These are phyloP conservation scores for Aurinia saxatilis DNA, from an alignment of 345 rosid genomes.

Conservation along the genomic window DNA sequence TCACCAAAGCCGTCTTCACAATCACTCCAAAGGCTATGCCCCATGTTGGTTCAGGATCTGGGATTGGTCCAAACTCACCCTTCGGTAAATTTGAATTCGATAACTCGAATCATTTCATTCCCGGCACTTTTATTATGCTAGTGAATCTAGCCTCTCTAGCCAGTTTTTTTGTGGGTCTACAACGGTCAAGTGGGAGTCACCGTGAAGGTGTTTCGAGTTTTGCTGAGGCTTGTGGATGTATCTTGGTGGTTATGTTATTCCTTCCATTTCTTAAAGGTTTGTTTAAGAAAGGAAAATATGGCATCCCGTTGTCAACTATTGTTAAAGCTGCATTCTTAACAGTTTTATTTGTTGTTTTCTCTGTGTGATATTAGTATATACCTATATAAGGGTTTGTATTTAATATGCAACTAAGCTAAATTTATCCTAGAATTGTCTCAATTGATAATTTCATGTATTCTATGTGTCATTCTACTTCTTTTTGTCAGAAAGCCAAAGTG, in stretches of 20 bases:
- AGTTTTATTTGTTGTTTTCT: constrained; percentile 18
- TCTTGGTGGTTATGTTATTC: constrained; percentile 37
- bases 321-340: constrained; percentile 38
- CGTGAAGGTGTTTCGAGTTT: constrained; percentile 22
- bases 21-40: no score
- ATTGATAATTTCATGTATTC: neutral
- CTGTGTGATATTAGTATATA: neutral
- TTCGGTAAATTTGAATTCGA: constrained; percentile 37
- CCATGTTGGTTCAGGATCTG: no score
- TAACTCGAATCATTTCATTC: constrained; percentile 38
- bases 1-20: no score
- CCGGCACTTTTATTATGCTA: constrained; percentile 45
- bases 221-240: constrained; percentile 34
- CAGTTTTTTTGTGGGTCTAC: constrained; percentile 6
- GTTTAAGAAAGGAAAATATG: constrained; percentile 46
- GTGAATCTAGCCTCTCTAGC: constrained; percentile 35
- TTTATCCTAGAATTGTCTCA: neutral
- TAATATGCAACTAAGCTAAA: neutral
- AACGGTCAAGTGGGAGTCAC: neutral
- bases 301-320: constrained; percentile 50
- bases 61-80: neutral
- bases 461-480: neutral
- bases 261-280: constrained; percentile 46
- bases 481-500: no score
- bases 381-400: neutral